Percentiles rank a stretch among this genome's conserved stretches.
Conservation (phyloP, 208 protist genomes). For the Trypanosoma congolense region DNA sequence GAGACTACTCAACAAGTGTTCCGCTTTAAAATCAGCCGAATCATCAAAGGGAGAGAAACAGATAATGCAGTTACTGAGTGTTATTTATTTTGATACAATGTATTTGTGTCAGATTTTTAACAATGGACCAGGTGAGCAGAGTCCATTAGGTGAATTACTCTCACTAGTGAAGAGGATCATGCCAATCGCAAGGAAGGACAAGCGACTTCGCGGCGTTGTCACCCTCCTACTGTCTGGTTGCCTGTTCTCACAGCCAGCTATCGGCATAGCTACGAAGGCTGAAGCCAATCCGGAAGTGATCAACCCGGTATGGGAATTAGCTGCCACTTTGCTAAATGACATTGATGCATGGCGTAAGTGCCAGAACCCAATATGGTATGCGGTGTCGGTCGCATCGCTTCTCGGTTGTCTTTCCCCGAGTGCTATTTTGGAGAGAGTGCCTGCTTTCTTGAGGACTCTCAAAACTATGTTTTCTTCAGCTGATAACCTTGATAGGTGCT, state of each 20-base stretch:
- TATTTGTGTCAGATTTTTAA: constrained; percentile 17
- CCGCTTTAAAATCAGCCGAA: neutral
- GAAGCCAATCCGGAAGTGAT: neutral
- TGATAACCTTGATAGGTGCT: constrained; percentile 17
- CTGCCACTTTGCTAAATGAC: constrained; percentile 8
- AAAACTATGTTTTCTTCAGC: constrained; percentile 7
- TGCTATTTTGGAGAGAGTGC: constrained; percentile 3
- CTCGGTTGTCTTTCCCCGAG: constrained; percentile 12
- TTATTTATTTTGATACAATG: constrained; percentile 3
- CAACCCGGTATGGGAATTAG: neutral
- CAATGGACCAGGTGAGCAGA: neutral
- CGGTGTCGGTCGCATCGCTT: constrained; percentile 9
- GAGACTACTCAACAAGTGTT: neutral
- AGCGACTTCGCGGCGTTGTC: constrained; percentile 8
- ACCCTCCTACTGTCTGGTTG: constrained; percentile 13
- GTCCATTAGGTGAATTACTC: constrained; percentile 5
- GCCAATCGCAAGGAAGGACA: constrained; percentile 11
- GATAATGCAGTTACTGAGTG: neutral
- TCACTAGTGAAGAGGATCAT: constrained; percentile 12
- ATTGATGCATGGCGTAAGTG: constrained; percentile 17
- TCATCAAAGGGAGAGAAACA: constrained; percentile 2
- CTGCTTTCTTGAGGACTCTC: constrained; percentile 13
- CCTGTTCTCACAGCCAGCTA: constrained; percentile 3
- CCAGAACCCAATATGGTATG: constrained; percentile 18
- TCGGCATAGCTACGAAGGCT: neutral